Base-by-base conservation (phyloP, 169 alveolate species). In the Cryptosporidium ubiquitum region DNA sequence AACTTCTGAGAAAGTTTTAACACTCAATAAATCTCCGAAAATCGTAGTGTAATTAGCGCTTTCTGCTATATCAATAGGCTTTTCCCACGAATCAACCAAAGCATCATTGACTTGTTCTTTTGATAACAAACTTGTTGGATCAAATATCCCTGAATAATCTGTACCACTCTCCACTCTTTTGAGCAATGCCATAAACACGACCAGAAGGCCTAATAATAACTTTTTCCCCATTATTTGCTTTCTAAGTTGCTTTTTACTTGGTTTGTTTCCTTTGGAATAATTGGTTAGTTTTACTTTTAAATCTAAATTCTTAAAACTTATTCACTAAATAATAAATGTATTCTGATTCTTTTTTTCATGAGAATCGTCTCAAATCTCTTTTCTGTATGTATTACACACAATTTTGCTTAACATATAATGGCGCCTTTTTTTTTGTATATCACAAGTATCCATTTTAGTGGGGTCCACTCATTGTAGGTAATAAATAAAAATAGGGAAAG, bases 71-170 rank as follows among this genome's bases (percentile, higher is more conserved):
- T 79, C 47, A 16, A 18, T 20, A 55, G 75, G 73, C 5, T 61
- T 75, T 23, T 60, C 66, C 86, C 86, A 79, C 9, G 60, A 40
- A 39, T 79, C 86, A 5, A 58, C 61, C 18, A 42, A 29, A 20
- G 73, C 39, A 58, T 58, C 75, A 16, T n/a, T 61, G 14, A 79
- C 23, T 55, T 79, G 16, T 39, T 61, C 75, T 6, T 60, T 60
- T 23, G 64, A 29, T 40, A 79, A 42, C 31, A 79, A 60, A 60
- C 86, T 79, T 1, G 86, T 79, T 6, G 86, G 86, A 39, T 79
- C 86, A 37, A 79, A 79, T 14, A 79, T 35, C 12, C 66, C 86
- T 23, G 66, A 55, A 23, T 55, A 55, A 18, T 55, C 64, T 18
- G 64, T 23, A 20, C 33, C 12, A 23, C 64, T n/a, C 9, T 55